Conservation (phyloP, 805 yeast species). For the Barnettozyma sp. region DNA sequence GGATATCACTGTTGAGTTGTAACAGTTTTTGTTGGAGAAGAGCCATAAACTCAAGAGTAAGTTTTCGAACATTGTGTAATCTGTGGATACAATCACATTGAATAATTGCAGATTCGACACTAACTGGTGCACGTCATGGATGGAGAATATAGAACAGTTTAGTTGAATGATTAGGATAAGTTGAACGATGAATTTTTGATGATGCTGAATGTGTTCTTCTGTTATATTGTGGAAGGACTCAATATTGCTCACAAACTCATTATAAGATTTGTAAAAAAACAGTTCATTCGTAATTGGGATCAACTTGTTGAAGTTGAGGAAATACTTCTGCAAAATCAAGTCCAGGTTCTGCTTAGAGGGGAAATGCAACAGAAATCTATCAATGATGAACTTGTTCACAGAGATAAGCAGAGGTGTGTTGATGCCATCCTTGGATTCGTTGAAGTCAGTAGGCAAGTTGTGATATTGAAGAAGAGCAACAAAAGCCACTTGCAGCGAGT, state of each 20-base stretch:
- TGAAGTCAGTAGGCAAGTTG: slow-evolving; percentile 20
- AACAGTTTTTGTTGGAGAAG: slow-evolving; percentile 25
- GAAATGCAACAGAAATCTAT: slow-evolving; percentile 21
- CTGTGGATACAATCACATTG: slow-evolving; percentile 11
- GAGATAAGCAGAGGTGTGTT: slow-evolving; percentile 21
- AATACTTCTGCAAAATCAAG: slow-evolving; percentile 22
- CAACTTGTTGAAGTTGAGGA: slow-evolving; percentile 19
- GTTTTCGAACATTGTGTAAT: slow-evolving; percentile 20
- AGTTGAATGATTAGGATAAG: slow-evolving; percentile 37
- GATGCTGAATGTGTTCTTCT: slow-evolving; percentile 5
- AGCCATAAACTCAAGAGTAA: slow-evolving; percentile 20
- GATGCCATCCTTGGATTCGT: slow-evolving; percentile 24
- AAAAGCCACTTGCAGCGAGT: slow-evolving; percentile 20
- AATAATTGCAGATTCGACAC: slow-evolving; percentile 16
- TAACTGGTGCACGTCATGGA: slow-evolving; percentile 24
- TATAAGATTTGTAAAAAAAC: slow-evolving; percentile 20
- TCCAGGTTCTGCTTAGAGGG: slow-evolving; percentile 25
- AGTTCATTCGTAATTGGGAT: slow-evolving; percentile 25
- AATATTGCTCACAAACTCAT: slow-evolving; percentile 12
- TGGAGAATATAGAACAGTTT: slow-evolving; percentile 24
- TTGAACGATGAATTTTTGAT: slow-evolving; percentile 28
- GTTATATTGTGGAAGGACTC: slow-evolving; percentile 8
- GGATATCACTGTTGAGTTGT: slow-evolving; percentile 19
- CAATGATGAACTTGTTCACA: slow-evolving; percentile 12
- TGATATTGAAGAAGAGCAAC: slow-evolving; percentile 11